These are phyloP conservation scores for Debaryomyces prosopidis DNA, from an alignment of 805 yeast genomes.

Conservation along the genomic window DNA sequence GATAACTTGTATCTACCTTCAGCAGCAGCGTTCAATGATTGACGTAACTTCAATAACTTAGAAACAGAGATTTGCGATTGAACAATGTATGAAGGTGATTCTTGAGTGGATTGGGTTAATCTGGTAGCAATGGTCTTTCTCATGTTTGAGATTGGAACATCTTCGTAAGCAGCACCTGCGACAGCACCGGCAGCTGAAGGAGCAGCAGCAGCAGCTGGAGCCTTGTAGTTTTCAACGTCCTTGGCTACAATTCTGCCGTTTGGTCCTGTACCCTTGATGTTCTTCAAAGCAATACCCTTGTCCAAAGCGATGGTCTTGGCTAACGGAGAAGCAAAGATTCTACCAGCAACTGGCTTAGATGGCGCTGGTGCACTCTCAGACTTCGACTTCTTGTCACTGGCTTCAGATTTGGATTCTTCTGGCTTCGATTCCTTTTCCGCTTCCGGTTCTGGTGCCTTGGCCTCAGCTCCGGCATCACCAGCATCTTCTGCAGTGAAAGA, in stretches of 20 bases:
- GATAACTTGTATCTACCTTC: constrained; percentile 89
- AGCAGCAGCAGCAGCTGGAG: constrained; percentile 42
- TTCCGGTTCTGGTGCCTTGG: constrained; percentile 33
- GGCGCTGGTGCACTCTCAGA: constrained; percentile 34
- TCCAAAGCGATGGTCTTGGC: constrained; percentile 94
- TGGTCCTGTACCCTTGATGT: constrained; percentile 91
- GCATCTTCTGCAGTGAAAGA: constrained; percentile 84
- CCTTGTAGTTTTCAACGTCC: constrained; percentile 78
- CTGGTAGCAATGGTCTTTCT: constrained; percentile 92
- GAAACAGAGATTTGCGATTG: constrained; percentile 84
- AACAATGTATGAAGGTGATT: constrained; percentile 89
- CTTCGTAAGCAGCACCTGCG: constrained; percentile 63
- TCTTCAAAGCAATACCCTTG: constrained; percentile 83
- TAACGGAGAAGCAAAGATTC: constrained; percentile 91
- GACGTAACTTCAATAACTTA: constrained; percentile 89
- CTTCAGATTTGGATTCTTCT: constrained; percentile 30
- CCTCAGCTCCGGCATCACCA: constrained; percentile 47
- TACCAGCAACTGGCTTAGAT: constrained; percentile 48
- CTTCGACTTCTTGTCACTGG: constrained; percentile 22
- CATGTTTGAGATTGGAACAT: constrained; percentile 86
- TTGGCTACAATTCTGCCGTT: constrained; percentile 89
- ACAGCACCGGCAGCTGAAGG: constrained; percentile 47
- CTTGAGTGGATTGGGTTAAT: constrained; percentile 79
- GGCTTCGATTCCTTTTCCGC: constrained; percentile 23
- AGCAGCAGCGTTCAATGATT: constrained; percentile 79